These are phyloP conservation scores for Neofusicoccum parvum DNA, from an alignment of 2,329 filamentous ascomycete species.

Conservation along the genomic window DNA sequence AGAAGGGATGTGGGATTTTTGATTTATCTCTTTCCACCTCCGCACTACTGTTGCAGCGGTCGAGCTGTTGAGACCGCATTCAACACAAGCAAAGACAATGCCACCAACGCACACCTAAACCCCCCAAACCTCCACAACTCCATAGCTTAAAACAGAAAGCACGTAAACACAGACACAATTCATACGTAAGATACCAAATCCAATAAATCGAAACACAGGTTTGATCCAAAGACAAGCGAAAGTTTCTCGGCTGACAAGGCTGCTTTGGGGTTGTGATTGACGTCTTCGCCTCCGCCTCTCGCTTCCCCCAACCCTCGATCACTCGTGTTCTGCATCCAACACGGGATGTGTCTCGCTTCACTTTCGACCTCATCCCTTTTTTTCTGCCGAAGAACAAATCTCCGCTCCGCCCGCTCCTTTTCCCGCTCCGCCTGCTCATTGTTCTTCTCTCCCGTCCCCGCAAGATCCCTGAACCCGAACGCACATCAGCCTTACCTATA, in stretches of 20 bases:
- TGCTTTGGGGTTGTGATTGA: not conserved
- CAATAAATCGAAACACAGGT: conserved; percentile 4
- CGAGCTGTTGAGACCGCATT: not conserved
- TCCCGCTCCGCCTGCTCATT: not conserved
- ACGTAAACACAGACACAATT: not conserved
- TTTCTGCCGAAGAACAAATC: not conserved
- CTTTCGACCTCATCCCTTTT: not conserved
- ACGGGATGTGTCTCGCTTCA: conserved; percentile 13
- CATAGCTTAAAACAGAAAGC: conserved; percentile 5
- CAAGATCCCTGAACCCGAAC: conserved; percentile 3
- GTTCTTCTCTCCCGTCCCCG: not conserved
- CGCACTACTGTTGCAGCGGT: not conserved
- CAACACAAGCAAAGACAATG: not conserved
- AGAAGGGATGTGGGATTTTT: conserved; percentile 1
- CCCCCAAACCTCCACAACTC: not conserved
- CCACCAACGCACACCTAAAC: not conserved
- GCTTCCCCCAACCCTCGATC: not conserved
- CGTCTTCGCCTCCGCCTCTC: not conserved
- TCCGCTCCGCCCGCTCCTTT: not conserved
- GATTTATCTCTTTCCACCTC: not conserved
- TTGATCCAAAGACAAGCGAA: not conserved
- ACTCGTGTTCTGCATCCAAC: not conserved
- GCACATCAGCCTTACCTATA: conserved; percentile 8
- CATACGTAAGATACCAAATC: conserved; percentile 14
- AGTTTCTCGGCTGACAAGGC: not conserved